phyloP scores from a whole-genome alignment of 2,329 filamentous ascomycete species.

The Simplicillium sp. region DNA sequence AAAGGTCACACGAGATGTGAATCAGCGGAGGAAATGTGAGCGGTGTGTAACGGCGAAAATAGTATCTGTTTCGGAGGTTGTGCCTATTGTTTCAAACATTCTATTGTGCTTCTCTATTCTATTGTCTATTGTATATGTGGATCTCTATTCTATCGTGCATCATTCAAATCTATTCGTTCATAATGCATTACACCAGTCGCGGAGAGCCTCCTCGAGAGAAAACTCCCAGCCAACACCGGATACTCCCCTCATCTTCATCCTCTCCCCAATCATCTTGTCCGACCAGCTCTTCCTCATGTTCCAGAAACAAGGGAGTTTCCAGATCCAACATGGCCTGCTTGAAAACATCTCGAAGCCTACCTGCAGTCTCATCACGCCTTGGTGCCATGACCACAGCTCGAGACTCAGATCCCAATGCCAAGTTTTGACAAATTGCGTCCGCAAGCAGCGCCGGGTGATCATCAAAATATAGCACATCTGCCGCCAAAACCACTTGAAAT shows the following conservation, averaged over 20 bases:
- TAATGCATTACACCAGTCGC: neutral
- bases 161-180: neutral
- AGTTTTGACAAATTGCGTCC: slow-evolving; percentile 57
- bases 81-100: too few species aligned
- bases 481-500: slow-evolving; percentile 66
- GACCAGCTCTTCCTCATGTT: slow-evolving; percentile 52
- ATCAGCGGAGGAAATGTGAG: too few species aligned
- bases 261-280: slow-evolving; percentile 68
- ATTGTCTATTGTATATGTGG: neutral
- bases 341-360: slow-evolving; percentile 54
- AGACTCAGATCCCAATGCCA: slow-evolving; percentile 46
- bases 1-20: too few species aligned
- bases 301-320: slow-evolving; percentile 33
- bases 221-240: slow-evolving; percentile 63
- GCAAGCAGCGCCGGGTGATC: slow-evolving; percentile 70
- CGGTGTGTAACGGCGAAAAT: too few species aligned
- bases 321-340: slow-evolving; percentile 47
- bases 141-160: neutral
- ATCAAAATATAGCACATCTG: slow-evolving; percentile 81
- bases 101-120: too few species aligned
- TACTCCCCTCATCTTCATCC: slow-evolving; percentile 34
- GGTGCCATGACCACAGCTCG: slow-evolving; percentile 75
- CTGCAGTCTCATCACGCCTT: slow-evolving; percentile 58
- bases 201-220: slow-evolving; percentile 31
- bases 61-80: too few species aligned